phyloP scores from a whole-genome alignment of 495 filamentous ascomycete species.

The Aspergillus affinis region DNA sequence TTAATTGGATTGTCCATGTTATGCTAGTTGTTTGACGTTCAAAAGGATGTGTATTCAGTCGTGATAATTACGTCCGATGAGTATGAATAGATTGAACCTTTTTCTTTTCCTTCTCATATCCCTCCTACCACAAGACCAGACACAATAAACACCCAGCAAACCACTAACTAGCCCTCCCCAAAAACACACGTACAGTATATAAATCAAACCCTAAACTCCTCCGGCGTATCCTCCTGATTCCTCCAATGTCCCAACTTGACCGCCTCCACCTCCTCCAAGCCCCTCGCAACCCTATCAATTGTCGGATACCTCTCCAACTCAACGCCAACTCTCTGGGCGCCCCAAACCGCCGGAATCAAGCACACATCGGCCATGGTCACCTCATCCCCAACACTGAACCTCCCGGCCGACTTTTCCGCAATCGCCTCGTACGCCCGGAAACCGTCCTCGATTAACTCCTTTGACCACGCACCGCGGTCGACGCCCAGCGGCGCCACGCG shows the following conservation, averaged over 20 bases:
- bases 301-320: constrained; percentile 42
- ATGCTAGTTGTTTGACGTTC: too few species aligned
- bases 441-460: constrained; percentile 42
- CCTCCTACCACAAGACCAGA: too few species aligned
- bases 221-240: constrained; percentile 48
- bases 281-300: constrained; percentile 36
- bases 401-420: constrained; percentile 33
- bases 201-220: constrained; percentile 35
- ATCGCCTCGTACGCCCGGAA: constrained; percentile 48
- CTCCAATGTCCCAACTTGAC: constrained; percentile 47
- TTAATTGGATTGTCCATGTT: neutral
- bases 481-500: constrained; percentile 39
- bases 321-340: constrained; percentile 48
- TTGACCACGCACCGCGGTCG: constrained; percentile 38
- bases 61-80: constrained; percentile 8
- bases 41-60: neutral
- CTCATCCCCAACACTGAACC: constrained; percentile 50
- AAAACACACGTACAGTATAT: neutral
- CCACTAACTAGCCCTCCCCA: neutral
- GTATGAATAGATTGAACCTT: neutral
- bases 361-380: constrained; percentile 54
- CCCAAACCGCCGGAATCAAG: constrained; percentile 51
- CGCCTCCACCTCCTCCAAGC: constrained; percentile 35
- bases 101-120: neutral
- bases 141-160: neutral